Evolutionary conservation across 768 basidiomycete genomes (phyloP).

Genomic region (Agrocybe pediades): DNA sequence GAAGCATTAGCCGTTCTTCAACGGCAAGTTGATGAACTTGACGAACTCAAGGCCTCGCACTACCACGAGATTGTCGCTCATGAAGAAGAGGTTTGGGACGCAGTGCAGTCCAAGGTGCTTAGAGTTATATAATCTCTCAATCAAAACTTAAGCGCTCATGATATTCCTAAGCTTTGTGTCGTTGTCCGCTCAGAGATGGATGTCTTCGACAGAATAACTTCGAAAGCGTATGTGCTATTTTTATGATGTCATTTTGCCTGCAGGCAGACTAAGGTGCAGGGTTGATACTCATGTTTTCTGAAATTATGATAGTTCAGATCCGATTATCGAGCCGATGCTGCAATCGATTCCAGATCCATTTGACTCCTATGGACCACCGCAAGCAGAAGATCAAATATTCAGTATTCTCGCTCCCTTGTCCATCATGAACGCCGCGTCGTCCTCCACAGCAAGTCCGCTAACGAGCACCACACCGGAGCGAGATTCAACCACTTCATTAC

Average conservation of each 20-base stretch:
- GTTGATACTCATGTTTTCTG: slow-evolving; percentile 5
- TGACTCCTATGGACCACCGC: slow-evolving; percentile 87
- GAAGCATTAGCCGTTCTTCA: slow-evolving; percentile 82
- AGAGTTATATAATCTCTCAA: slow-evolving; percentile 7
- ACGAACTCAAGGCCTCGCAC: slow-evolving; percentile 81
- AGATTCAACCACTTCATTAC: slow-evolving; percentile 31
- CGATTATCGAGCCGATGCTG: slow-evolving; percentile 88
- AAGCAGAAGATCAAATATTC: slow-evolving; percentile 89
- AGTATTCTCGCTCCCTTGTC: slow-evolving; percentile 88
- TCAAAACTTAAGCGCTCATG: slow-evolving; percentile 3
- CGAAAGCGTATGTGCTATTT: slow-evolving; percentile 70
- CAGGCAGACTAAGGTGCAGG: slow-evolving; percentile 3
- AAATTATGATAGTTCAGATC: slow-evolving; percentile 66
- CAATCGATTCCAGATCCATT: slow-evolving; percentile 91
- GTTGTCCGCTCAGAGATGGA: slow-evolving; percentile 91
- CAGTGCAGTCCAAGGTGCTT: slow-evolving; percentile 78
- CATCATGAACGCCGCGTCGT: slow-evolving; percentile 57
- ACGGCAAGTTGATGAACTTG: slow-evolving; percentile 88
- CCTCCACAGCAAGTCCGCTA: slow-evolving; percentile 62
- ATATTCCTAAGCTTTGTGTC: slow-evolving; percentile 59
- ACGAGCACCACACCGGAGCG: slow-evolving; percentile 48
- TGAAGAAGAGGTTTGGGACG: slow-evolving; percentile 96
- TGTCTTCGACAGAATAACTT: slow-evolving; percentile 83
- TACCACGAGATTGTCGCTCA: slow-evolving; percentile 90
- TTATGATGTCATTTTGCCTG: slow-evolving; percentile 15